Evolutionary conservation across 176 grass and related monocot species (phyloP), one percentile per base, ranked within the genome.

Genomic region (Dendrocalamus sinicus): DNA sequence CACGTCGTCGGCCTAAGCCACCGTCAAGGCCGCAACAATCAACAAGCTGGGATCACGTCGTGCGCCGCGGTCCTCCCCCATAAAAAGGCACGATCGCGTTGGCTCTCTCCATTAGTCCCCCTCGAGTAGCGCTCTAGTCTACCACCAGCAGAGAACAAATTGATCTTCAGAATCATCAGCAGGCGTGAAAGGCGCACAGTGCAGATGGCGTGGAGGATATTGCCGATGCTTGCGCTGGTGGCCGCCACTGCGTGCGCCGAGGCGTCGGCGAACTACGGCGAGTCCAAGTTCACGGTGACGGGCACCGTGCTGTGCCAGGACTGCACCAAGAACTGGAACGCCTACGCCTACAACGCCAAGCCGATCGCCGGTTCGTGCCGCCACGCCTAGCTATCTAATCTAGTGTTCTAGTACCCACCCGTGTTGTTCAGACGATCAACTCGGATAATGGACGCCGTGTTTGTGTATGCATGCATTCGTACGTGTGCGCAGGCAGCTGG

Each of bases 271-370:
- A 75, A 11, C 64, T 53, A 67, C 88, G 64, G 64, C 55, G 82
- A 59, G 58, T 9, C 77, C 22, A 83, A 48, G 67, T 91, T 95
- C 83, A 90, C 88, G n/a, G 76, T 94, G 66, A 83, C 37, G 17
- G 96, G 93, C 69, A 84, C 71, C 2, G 93, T 95, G 53, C 58
- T 88, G 84, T 96, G 96, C 88, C 96, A 99, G 84, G 96, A 99
- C 85, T 99, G 96, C 84, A 83, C 88, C 75, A 83, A 92, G 84
- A 93, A 75, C 72, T 99, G 91, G 90, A 91, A 91, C 86, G 51
- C 86, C 26, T 99, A 89, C 67, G 79, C 79, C 58, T 58, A 94
- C 79, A 92, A 84, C 86, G 92, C 75, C 83, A 86, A 37, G 67
- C 84, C 96, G 0, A 82, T 99, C 46, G 19, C 50, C 7, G 84